Evolutionary conservation across 1,284 basidiomycete species (phyloP).

Genomic region (Tranzscheliella williamsii): DNA sequence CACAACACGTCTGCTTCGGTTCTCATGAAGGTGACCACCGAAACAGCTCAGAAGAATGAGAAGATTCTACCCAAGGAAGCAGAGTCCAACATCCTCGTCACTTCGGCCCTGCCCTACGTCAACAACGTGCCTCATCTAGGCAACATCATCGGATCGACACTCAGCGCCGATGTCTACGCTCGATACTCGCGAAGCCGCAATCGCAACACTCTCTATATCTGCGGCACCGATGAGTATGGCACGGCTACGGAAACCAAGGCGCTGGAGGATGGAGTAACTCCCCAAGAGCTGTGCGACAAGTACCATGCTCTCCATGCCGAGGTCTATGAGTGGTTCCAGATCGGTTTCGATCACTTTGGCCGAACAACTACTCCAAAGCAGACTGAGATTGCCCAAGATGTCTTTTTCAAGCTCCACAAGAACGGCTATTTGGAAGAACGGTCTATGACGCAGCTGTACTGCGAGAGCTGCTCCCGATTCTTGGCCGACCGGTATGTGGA

Average conservation of each 20-base stretch:
- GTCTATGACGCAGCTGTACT: constrained; percentile 57
- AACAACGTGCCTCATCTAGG: constrained; percentile 99
- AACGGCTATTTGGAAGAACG: constrained; percentile 59
- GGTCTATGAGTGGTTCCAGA: constrained; percentile 92
- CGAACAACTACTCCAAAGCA: constrained; percentile 88
- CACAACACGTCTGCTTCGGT: constrained; percentile 36
- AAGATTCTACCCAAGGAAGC: constrained; percentile 52
- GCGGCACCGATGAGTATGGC: constrained; percentile 98
- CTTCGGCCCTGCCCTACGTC: constrained; percentile 92
- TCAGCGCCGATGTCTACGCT: constrained; percentile 95
- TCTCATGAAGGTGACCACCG: constrained; percentile 52
- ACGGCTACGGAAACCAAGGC: constrained; percentile 98
- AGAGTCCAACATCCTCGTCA: constrained; percentile 71
- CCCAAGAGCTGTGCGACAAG: constrained; percentile 87
- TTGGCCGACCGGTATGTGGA: constrained; percentile 60
- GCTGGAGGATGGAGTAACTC: constrained; percentile 86
- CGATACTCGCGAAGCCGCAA: constrained; percentile 70
- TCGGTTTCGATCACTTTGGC: constrained; percentile 94
- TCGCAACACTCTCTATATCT: constrained; percentile 72
- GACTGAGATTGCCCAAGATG: constrained; percentile 67
- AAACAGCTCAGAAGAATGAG: constrained; percentile 33
- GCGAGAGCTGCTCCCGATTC: constrained; percentile 53
- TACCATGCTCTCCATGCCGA: constrained; percentile 86
- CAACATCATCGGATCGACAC: constrained; percentile 94
- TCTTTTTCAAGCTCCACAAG: constrained; percentile 57